A percentile compares a stretch with the other conserved stretches of the same genome.
phyloP scores from a whole-genome alignment of 129 eudicot genomes.

The Tanacetum coccineum region DNA sequence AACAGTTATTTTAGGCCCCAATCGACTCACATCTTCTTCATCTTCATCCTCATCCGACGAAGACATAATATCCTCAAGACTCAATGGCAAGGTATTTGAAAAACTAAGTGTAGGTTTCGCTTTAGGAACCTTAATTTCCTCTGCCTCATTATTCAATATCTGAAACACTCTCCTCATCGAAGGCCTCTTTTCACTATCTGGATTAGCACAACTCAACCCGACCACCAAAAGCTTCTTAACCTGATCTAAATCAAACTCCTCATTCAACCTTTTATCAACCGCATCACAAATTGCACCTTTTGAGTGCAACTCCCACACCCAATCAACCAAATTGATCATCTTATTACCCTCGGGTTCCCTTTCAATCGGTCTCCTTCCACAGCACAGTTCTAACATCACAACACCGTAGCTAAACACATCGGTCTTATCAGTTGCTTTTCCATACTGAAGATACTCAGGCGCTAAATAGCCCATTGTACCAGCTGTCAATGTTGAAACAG shows the following conservation, averaged over 20 bases:
- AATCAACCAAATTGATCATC: constrained; percentile 80
- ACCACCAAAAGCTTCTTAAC: constrained; percentile 58
- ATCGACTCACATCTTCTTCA: constrained; percentile 1
- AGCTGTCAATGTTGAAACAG: constrained; percentile 86
- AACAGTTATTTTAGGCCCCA: constrained; percentile 30
- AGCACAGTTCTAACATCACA: constrained; percentile 75
- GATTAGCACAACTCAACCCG: constrained; percentile 86
- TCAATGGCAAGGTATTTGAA: constrained; percentile 58
- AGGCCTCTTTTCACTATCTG: constrained; percentile 75
- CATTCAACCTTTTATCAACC: constrained; percentile 51
- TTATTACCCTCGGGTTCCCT: constrained; percentile 50
- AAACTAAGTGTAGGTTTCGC: constrained; percentile 65
- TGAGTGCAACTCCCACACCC: constrained; percentile 81
- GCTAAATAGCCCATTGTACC: constrained; percentile 96
- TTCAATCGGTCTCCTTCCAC: constrained; percentile 87
- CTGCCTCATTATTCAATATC: constrained; percentile 67
- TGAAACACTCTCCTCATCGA: constrained; percentile 87
- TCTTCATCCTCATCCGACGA: constrained; percentile 40
- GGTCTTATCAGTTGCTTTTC: constrained; percentile 82
- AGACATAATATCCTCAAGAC: constrained; percentile 64
- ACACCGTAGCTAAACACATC: constrained; percentile 89
- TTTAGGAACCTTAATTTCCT: constrained; percentile 57
- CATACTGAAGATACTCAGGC: constrained; percentile 89
- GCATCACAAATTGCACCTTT: constrained; percentile 64
- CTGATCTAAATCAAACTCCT: constrained; percentile 48